Base-by-base conservation (phyloP, 169 alveolate genomes). In the Plasmodium gonderi region DNA sequence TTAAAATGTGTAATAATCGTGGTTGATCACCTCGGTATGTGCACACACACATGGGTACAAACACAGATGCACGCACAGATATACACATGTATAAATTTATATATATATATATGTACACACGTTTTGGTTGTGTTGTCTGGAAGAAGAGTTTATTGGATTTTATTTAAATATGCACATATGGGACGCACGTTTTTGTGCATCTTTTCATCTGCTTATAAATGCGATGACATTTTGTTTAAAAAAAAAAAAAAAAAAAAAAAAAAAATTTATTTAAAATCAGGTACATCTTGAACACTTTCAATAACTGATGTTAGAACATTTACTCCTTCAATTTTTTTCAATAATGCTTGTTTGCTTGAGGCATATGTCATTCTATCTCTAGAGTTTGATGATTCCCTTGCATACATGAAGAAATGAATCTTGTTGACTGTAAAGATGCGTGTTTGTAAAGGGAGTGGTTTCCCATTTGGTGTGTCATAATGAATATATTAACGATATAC, bases 291-390 rank as follows among this genome's bases (percentile, higher is more conserved):
- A 65, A 69, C 94, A 79, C 95, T 95, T 89, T 95, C 97, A 17
- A 95, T 95, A 79, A 95, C 96, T 65, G 95, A 92, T 49, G 94
- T 94, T 91, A 91, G 64, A 44, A 95, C 92, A 67, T 93, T 95
- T 38, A 92, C 92, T 8, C 97, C 97, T 23, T 91, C 95, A 14
- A 95, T 78, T 44, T 95, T 92, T 91, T 95, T 95, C 85, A 94
- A 95, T 23, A 95, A 91, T 20, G 97, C 95, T 83, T 94, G 96
- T 38, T 95, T 95, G 44, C 96, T 95, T 8, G 97, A 94, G 8
- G 97, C 95, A 91, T 95, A 95, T n/a, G 95, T 94, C 85, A 96
- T 95, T 40, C 97, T 92, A 26, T 95, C 92, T 82, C 95, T 90
- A 26, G 97, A 94, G 31, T 95, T 92, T 8, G 97, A 95, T 44